phyloP scores from a whole-genome alignment of 2,329 filamentous ascomycete genomes.

The Neobulgaria alba region DNA sequence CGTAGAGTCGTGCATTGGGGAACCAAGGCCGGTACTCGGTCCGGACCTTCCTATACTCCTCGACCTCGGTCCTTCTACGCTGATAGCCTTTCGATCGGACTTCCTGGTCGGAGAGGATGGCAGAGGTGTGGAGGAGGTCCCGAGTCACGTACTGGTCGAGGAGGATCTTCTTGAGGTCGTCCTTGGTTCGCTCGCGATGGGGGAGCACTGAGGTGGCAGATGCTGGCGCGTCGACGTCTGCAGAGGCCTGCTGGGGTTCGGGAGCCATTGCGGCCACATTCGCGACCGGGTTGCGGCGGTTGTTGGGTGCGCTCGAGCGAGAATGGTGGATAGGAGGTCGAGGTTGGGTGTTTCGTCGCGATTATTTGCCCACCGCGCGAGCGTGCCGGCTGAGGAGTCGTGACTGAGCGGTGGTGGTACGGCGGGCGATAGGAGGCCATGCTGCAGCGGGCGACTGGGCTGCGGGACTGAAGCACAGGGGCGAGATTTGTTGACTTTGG shows the following conservation, averaged over 20 bases:
- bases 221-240: slow-evolving; percentile 15
- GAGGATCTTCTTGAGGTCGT: slow-evolving; percentile 37
- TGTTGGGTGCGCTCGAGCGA: too few relatives aligned
- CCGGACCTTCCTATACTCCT: slow-evolving; percentile 58
- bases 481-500: too few relatives aligned
- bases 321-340: too few relatives aligned
- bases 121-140: slow-evolving; percentile 49
- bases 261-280: slow-evolving; percentile 28
- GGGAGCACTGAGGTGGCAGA: slow-evolving; percentile 16
- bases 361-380: neutral
- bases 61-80: slow-evolving; percentile 56
- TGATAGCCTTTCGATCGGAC: slow-evolving; percentile 48
- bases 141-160: slow-evolving; percentile 57
- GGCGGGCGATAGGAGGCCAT: too few relatives aligned
- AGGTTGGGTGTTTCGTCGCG: too few relatives aligned
- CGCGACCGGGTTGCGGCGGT: slow-evolving; percentile 20
- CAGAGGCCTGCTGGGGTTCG: slow-evolving; percentile 22
- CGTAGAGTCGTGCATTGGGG: slow-evolving; percentile 51
- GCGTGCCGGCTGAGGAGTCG: neutral
- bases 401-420: neutral
- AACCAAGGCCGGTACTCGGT: slow-evolving; percentile 47
- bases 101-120: slow-evolving; percentile 40
- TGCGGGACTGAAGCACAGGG: too few relatives aligned
- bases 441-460: too few relatives aligned
- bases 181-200: slow-evolving; percentile 25